Percentiles rank a stretch among this genome's conserved stretches.
phyloP scores from a whole-genome alignment of 1,284 basidiomycete species.

The Sanghuangporus sanghuang region DNA sequence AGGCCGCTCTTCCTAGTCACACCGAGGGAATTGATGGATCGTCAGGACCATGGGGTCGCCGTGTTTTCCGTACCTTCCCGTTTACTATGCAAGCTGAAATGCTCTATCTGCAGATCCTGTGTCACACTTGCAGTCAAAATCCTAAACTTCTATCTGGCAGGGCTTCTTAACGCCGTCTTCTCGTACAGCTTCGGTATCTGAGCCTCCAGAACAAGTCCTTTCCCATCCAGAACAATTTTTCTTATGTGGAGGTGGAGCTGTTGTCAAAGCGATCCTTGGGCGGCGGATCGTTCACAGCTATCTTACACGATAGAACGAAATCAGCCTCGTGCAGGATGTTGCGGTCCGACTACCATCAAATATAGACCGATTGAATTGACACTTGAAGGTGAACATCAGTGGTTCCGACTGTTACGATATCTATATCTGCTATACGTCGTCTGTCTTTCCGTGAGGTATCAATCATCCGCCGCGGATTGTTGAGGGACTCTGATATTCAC shows the following conservation, averaged over 20 bases:
- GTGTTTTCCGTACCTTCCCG: neutral
- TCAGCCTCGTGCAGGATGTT: neutral
- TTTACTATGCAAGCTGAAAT: neutral
- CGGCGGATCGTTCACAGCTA: neutral
- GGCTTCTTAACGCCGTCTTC: neutral
- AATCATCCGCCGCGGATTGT: neutral
- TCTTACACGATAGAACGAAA: neutral
- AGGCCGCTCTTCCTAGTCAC: neutral
- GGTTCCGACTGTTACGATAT: neutral
- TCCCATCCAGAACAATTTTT: neutral
- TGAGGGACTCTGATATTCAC: neutral
- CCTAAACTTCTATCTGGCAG: constrained; percentile 7
- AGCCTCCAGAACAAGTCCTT: neutral
- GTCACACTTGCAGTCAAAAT: neutral
- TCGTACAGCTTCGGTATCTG: neutral
- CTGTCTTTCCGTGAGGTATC: neutral
- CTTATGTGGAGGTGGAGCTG: neutral
- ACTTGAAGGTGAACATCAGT: neutral
- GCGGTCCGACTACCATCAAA: neutral
- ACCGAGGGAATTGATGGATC: neutral
- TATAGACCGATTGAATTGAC: neutral
- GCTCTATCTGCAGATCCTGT: neutral
- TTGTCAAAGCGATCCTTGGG: neutral
- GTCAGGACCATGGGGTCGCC: neutral
- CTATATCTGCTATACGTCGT: neutral